Percentiles rank a stretch among this genome's conserved stretches.
Conservation (phyloP, 257 asterid genomes). For the Mitragyna speciosa region DNA sequence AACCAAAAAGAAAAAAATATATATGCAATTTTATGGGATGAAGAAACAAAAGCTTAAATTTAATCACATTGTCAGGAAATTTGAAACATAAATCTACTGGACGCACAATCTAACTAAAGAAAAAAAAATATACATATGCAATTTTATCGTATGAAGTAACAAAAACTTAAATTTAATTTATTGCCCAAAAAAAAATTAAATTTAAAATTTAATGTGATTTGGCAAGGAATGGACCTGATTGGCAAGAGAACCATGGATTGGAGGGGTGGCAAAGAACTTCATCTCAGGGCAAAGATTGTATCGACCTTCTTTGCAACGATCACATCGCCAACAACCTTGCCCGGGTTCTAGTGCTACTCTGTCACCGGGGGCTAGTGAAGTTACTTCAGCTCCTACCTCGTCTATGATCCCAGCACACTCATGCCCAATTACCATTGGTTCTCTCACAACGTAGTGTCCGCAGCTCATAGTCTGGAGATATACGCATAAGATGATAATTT, state of each 20-base stretch:
- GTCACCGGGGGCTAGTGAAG: slow-evolving; percentile 4
- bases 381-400: slow-evolving; percentile 32
- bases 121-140: no score
- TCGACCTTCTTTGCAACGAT: slow-evolving; percentile 28
- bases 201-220: background rate
- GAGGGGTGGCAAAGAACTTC: slow-evolving; percentile 33
- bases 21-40: no score
- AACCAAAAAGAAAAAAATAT: no score
- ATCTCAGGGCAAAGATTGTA: slow-evolving; percentile 28
- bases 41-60: no score
- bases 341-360: slow-evolving; percentile 22
- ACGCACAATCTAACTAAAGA: slow-evolving; percentile 24
- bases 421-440: slow-evolving; percentile 33
- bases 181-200: no score
- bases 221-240: slow-evolving; percentile 11
- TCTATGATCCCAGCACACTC: slow-evolving; percentile 34
- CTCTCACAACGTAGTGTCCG: slow-evolving; percentile 18
- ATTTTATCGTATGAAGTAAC: no score
- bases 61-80: slow-evolving; percentile 67
- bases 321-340: slow-evolving; percentile 24
- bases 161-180: background rate
- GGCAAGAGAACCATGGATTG: slow-evolving; percentile 33
- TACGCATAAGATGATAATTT: no score
- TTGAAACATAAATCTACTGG: slow-evolving; percentile 75
- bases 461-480: no score